These are phyloP conservation scores for Trichophyton benhamiae DNA, from an alignment of 2,329 filamentous ascomycete genomes.

Conservation along the genomic window DNA sequence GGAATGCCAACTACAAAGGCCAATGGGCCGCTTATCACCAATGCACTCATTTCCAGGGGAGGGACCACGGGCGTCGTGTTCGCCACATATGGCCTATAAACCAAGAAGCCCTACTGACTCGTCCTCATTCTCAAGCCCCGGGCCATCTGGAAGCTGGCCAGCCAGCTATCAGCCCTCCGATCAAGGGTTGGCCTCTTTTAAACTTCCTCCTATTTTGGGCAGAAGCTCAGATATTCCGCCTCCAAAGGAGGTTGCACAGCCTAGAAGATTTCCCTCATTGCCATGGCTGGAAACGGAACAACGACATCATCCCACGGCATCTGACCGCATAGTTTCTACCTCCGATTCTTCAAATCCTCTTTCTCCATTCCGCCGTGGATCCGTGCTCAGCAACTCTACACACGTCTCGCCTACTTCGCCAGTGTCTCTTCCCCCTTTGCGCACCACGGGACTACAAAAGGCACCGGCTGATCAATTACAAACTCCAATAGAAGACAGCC, in stretches of 20 bases:
- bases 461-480: not conserved
- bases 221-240: not conserved
- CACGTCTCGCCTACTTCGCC: not conserved
- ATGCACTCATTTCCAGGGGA: slow-evolving; percentile 2
- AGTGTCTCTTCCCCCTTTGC: slow-evolving; percentile 3
- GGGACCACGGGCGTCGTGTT: not conserved
- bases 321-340: not conserved
- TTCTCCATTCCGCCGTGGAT: not conserved
- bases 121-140: slow-evolving; percentile 3
- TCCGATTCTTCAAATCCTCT: slow-evolving; percentile 1
- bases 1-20: not conserved
- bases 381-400: not conserved
- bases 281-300: slow-evolving; percentile 1
- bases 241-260: not conserved
- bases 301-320: not conserved
- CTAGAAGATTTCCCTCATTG: not conserved
- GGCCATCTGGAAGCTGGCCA: not conserved
- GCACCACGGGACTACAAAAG: not conserved
- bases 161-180: not conserved
- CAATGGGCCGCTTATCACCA: slow-evolving; percentile 1
- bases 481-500: not conserved
- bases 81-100: slow-evolving; percentile 6
- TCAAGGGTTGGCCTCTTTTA: slow-evolving; percentile 1
- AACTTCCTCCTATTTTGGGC: slow-evolving; percentile 1
- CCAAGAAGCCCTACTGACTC: slow-evolving; percentile 4